phyloP scores from a whole-genome alignment of 768 basidiomycete genomes.

The Kwoniella europaea region DNA sequence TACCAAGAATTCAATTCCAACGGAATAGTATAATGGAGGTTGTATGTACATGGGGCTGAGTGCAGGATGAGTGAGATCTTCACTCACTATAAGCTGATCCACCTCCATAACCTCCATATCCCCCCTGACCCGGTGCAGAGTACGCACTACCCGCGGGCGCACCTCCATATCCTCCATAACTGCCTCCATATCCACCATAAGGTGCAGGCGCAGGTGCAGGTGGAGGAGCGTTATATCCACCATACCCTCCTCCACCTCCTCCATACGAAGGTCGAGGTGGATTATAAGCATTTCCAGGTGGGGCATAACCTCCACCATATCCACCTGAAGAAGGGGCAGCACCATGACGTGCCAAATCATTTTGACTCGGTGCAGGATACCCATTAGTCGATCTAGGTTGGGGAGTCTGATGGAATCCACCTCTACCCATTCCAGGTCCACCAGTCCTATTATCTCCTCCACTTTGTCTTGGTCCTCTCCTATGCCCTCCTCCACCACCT shows the following conservation, averaged over 20 bases:
- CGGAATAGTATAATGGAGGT: too few species aligned
- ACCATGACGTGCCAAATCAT: slow-evolving; percentile 19
- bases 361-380: slow-evolving; percentile 19
- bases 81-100: slow-evolving; percentile 17
- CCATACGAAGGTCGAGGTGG: slow-evolving; percentile 9
- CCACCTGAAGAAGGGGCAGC: slow-evolving; percentile 32
- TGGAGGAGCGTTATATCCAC: slow-evolving; percentile 39
- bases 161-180: slow-evolving; percentile 23
- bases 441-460: slow-evolving; percentile 21
- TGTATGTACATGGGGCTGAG: too few species aligned
- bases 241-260: slow-evolving; percentile 39
- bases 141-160: slow-evolving; percentile 11
- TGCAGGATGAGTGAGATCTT: too few species aligned
- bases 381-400: slow-evolving; percentile 23
- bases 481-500: slow-evolving; percentile 41
- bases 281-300: slow-evolving; percentile 15
- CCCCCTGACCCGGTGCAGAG: slow-evolving; percentile 27
- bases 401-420: slow-evolving; percentile 19
- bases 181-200: not conserved
- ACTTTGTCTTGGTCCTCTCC: slow-evolving; percentile 37
- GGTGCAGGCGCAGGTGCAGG: slow-evolving; percentile 17
- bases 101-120: slow-evolving; percentile 32
- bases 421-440: slow-evolving; percentile 38
- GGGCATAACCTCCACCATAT: slow-evolving; percentile 50
- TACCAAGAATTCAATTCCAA: not conserved